Evolutionary conservation across 805 yeast genomes (phyloP).

Genomic region (Saccharomyces kudriavzevii): DNA sequence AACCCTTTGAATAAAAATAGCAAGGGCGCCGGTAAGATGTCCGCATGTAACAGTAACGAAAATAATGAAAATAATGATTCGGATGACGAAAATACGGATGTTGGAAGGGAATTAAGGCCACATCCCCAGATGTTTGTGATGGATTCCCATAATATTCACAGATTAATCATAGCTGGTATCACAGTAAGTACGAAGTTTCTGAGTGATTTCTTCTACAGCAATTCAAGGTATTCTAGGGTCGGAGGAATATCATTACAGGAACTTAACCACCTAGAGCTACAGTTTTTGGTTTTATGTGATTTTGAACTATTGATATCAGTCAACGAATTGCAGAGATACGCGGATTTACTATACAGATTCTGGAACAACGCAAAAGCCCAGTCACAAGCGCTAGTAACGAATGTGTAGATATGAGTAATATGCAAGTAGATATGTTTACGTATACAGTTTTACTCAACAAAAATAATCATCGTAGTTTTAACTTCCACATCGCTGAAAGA

Average conservation of each 20-base stretch:
- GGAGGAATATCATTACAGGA: slow-evolving; percentile 94
- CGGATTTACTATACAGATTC: slow-evolving; percentile 74
- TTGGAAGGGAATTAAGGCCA: slow-evolving; percentile 4
- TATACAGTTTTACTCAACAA: not conserved
- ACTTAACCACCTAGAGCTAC: slow-evolving; percentile 83
- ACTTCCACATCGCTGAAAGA: not conserved
- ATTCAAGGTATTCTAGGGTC: slow-evolving; percentile 87
- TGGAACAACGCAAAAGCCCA: slow-evolving; percentile 41
- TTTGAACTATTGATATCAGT: slow-evolving; percentile 80
- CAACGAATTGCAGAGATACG: slow-evolving; percentile 86
- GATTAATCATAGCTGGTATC: slow-evolving; percentile 87
- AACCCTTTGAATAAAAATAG: slow-evolving; percentile 11
- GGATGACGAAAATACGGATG: slow-evolving; percentile 6
- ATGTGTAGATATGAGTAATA: not conserved
- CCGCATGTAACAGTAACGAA: slow-evolving; percentile 4
- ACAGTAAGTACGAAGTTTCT: slow-evolving; percentile 94
- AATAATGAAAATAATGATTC: slow-evolving; percentile 5
- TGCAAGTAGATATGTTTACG: not conserved
- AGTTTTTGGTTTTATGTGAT: slow-evolving; percentile 75
- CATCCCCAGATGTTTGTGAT: slow-evolving; percentile 71
- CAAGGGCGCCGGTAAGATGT: slow-evolving; percentile 3
- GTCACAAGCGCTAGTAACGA: not conserved
- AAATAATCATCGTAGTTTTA: not conserved
- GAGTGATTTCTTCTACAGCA: slow-evolving; percentile 89
- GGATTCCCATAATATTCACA: slow-evolving; percentile 92